A percentile compares a stretch with the other conserved stretches of the same genome.
phyloP scores from a whole-genome alignment of 2,329 filamentous ascomycete genomes.

The Fonsecaea erecta region DNA sequence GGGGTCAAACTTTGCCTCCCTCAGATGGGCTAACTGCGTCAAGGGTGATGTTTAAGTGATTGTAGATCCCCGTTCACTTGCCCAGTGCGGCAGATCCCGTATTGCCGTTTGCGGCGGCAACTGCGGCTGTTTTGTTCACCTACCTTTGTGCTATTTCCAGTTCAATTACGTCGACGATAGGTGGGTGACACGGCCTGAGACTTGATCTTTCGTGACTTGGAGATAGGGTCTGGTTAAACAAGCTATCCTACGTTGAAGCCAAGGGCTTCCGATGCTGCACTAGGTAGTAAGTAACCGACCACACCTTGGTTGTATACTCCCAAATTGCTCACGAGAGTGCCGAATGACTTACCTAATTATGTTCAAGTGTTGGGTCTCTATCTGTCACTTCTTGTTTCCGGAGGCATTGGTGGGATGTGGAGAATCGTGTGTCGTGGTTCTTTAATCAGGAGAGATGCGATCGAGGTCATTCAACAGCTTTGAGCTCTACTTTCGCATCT shows the following conservation, averaged over 20 bases:
- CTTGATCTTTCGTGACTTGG: background rate
- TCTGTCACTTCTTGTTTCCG: no score
- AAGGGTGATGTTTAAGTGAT: no score
- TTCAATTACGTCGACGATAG: background rate
- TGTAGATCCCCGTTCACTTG: no score
- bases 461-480: background rate
- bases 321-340: background rate
- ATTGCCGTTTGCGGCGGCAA: no score
- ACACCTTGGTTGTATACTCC: background rate
- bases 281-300: background rate
- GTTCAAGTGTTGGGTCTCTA: background rate
- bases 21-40: no score
- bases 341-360: background rate
- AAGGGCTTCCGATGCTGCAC: no score
- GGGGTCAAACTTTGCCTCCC: conserved; percentile 7
- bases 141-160: background rate
- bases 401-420: no score
- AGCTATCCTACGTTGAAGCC: no score
- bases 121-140: background rate
- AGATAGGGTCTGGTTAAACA: no score
- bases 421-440: no score
- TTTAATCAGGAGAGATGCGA: background rate
- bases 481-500: background rate
- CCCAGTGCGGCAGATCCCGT: no score
- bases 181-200: background rate